Conservation (phyloP, 768 basidiomycete species). For the Candolleomyces efflorescens region DNA sequence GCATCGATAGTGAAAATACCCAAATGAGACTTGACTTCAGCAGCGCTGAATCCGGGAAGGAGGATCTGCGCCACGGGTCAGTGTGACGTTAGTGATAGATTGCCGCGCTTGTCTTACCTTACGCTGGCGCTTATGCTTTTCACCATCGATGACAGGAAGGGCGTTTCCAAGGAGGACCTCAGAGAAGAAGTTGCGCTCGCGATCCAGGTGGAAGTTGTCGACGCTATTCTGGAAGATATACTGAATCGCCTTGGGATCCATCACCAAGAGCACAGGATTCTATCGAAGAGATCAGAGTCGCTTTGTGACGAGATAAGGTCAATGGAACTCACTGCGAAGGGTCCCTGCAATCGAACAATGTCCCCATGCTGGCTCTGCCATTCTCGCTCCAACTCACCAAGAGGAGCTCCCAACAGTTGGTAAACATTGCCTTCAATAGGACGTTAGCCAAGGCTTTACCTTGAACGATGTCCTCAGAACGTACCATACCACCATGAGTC, state of each 20-base stretch:
- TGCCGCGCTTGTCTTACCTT: conserved; percentile 11
- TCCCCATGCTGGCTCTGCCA: conserved; percentile 43
- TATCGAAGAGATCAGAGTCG: conserved; percentile 19
- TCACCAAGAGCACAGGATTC: conserved; percentile 39
- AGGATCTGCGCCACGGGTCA: conserved; percentile 21
- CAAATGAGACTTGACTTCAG: conserved; percentile 38
- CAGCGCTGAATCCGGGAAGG: conserved; percentile 42
- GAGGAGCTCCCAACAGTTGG: not conserved
- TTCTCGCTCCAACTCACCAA: conserved; percentile 5
- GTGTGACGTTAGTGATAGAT: not conserved
- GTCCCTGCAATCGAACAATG: conserved; percentile 32
- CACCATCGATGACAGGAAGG: not conserved
- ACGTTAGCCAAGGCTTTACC: too few relatives aligned
- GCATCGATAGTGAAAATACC: conserved; percentile 36
- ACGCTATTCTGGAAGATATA: conserved; percentile 40
- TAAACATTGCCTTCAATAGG: not conserved
- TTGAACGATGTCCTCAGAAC: not conserved
- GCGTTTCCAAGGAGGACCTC: conserved; percentile 29
- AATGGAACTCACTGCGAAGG: conserved; percentile 29
- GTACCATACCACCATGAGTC: not conserved
- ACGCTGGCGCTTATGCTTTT: conserved; percentile 38
- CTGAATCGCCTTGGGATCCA: conserved; percentile 47
- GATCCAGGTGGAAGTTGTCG: conserved; percentile 38
- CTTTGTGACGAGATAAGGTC: not conserved
- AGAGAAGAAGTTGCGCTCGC: conserved; percentile 32